Evolutionary conservation across 495 filamentous ascomycete genomes (phyloP), one percentile per base, ranked within the genome.

Genomic region (Daldinia caldariorum): DNA sequence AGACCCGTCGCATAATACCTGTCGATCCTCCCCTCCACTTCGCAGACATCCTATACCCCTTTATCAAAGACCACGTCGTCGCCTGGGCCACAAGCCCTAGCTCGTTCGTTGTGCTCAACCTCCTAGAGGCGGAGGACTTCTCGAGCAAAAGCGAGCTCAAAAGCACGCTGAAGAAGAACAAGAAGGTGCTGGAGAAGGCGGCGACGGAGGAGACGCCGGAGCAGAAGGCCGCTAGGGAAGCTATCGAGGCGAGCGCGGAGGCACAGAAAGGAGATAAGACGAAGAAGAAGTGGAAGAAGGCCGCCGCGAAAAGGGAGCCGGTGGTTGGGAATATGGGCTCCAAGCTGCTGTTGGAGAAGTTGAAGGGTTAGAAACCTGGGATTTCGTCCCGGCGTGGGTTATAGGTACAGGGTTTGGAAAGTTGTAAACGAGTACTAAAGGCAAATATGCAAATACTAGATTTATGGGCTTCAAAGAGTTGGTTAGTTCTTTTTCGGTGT

Each of bases 31-130:
- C 89, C n/a, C 83, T 97, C 55, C 84, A 88, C 66, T 99, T 97
- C 80, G 88, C 92, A 67, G 84, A 87, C 62, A 79, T 91, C 50
- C 80, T 98, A 12, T 98, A 92, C 70, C 87, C 90, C 37, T 82
- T 87, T 61, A 93, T 97, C 76, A 83, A 89, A 68, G 87, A 89
- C 2, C 82, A 93, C 51, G 81, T 96, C 43, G 72, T 94, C 70
- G 78, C 88, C n/a, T 99, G 95, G 95, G 96, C 96, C 0, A 92
- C 87, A 0, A 91, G 94, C 2, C 83, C 87, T 0, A 91, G 92
- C 59, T 89, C 88, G 1, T 98, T 97, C 70, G 90, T 97, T 12
- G 84, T 97, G 13, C 83, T 97, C 20, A 90, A 85, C 1, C 78
- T 99, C 55, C 69, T 94, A 13, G 96, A 98, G 79, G 87, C 91